phyloP scores from a whole-genome alignment of 148 eudicot genomes.

The Limonium bicolor region DNA sequence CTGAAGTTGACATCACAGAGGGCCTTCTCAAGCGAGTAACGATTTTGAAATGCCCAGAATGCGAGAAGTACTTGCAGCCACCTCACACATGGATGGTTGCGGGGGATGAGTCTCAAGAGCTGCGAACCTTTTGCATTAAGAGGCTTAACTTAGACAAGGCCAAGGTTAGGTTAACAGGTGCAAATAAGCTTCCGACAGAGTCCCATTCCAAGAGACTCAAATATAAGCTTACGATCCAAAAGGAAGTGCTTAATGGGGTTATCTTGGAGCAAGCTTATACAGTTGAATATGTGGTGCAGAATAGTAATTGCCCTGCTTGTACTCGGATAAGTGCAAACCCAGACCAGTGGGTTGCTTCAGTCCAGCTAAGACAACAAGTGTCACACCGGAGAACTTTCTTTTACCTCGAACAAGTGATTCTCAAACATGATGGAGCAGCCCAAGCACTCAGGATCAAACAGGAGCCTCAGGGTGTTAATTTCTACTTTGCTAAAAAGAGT shows the following conservation, averaged over 20 bases:
- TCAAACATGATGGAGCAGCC: constrained; percentile 44
- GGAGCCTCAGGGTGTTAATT: constrained; percentile 53
- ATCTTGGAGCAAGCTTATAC: constrained; percentile 46
- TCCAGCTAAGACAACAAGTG: constrained; percentile 65
- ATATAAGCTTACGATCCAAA: constrained; percentile 30
- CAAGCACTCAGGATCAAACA: constrained; percentile 35
- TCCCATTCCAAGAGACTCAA: constrained; percentile 41
- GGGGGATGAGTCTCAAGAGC: constrained; percentile 52
- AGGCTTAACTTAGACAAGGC: constrained; percentile 34
- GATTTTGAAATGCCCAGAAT: constrained; percentile 42
- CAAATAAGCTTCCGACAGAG: constrained; percentile 32
- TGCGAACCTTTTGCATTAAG: constrained; percentile 53
- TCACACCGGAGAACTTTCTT: constrained; percentile 71
- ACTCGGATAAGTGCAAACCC: constrained; percentile 52
- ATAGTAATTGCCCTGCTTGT: constrained; percentile 62
- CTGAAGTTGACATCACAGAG: constrained; percentile 59
- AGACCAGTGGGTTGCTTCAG: constrained; percentile 69
- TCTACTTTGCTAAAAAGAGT: constrained; percentile 51
- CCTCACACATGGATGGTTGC: constrained; percentile 55
- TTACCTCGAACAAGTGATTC: constrained; percentile 43
- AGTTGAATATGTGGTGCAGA: constrained; percentile 52
- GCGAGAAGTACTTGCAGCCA: constrained; percentile 56
- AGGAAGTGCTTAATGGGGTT: constrained; percentile 46
- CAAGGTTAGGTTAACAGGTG: constrained; percentile 26
- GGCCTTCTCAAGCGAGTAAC: constrained; percentile 49